Evolutionary conservation across 192 early-diverging fungal species (phyloP).

Genomic region (Rhizophagus clarus): DNA sequence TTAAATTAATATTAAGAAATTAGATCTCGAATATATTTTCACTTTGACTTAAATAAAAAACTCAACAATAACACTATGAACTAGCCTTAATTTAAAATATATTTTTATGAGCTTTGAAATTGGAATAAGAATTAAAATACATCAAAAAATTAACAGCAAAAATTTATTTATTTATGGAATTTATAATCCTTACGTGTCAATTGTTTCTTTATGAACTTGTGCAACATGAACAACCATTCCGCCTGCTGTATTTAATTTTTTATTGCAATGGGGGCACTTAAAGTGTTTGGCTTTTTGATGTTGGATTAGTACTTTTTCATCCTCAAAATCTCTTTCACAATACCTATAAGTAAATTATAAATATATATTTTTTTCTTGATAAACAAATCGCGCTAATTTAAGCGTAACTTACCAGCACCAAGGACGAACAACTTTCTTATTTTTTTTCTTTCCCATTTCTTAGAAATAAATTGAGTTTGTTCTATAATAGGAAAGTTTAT

Average conservation of each 20-base stretch:
- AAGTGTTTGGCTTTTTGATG: slow-evolving; percentile 96
- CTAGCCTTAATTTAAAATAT: not conserved
- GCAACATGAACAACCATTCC: slow-evolving; percentile 88
- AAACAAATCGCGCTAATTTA: not conserved
- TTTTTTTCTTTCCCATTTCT: slow-evolving; percentile 68
- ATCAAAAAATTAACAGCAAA: not conserved
- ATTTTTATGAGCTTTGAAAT: not conserved
- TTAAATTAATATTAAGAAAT: not conserved
- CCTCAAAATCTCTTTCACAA: slow-evolving; percentile 94
- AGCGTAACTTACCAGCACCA: slow-evolving; percentile 71
- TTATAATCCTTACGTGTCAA: slow-evolving; percentile 59
- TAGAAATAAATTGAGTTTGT: not conserved
- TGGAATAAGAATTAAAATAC: not conserved
- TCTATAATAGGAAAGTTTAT: not conserved
- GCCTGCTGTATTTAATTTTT: slow-evolving; percentile 84
- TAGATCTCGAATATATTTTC: slow-evolving; percentile 2
- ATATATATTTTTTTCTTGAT: not conserved
- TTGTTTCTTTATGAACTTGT: slow-evolving; percentile 92
- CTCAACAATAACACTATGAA: not conserved
- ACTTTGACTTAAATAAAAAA: not conserved
- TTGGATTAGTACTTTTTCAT: slow-evolving; percentile 89
- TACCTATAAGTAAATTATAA: slow-evolving; percentile 60
- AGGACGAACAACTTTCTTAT: slow-evolving; percentile 61
- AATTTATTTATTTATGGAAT: not conserved
- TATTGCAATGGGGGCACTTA: slow-evolving; percentile 84